Evolutionary conservation across 495 filamentous ascomycete species (phyloP).

Genomic region (Oidiodendron maius): DNA sequence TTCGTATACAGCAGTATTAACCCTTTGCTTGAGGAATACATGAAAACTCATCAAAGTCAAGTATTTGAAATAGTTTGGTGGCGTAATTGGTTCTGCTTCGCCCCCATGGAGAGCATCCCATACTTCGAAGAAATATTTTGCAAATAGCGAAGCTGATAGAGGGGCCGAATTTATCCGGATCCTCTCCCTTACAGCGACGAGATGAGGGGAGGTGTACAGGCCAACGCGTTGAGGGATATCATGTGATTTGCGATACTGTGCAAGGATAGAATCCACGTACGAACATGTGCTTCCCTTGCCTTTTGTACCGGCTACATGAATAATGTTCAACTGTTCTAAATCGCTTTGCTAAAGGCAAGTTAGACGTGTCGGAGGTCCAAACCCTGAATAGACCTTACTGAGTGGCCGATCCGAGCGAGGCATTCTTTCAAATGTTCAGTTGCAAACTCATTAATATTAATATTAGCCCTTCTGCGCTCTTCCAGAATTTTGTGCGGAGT

Average conservation of each 20-base stretch:
- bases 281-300: constrained; percentile 83
- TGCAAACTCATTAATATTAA: constrained; percentile 58
- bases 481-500: constrained; percentile 78
- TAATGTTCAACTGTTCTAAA: constrained; percentile 64
- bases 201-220: constrained; percentile 83
- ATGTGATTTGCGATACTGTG: constrained; percentile 29
- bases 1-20: constrained; percentile 82
- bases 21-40: constrained; percentile 71
- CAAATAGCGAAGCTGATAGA: constrained; percentile 69
- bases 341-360: constrained; percentile 51
- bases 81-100: constrained; percentile 39
- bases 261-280: constrained; percentile 53
- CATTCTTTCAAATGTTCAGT: constrained; percentile 74
- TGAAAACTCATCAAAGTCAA: constrained; percentile 88
- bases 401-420: constrained; percentile 69
- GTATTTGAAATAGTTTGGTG: constrained; percentile 87
- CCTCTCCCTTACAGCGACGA: constrained; percentile 82
- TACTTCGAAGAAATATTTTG: constrained; percentile 81
- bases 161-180: constrained; percentile 77
- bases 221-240: constrained; percentile 54
- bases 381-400: constrained; percentile 12
- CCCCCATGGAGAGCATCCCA: constrained; percentile 70
- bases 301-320: constrained; percentile 90
- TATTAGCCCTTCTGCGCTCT: constrained; percentile 62
- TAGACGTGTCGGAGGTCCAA: neutral